Conservation (phyloP, 2,329 filamentous ascomycete species). For the Diaporthe sp. region DNA sequence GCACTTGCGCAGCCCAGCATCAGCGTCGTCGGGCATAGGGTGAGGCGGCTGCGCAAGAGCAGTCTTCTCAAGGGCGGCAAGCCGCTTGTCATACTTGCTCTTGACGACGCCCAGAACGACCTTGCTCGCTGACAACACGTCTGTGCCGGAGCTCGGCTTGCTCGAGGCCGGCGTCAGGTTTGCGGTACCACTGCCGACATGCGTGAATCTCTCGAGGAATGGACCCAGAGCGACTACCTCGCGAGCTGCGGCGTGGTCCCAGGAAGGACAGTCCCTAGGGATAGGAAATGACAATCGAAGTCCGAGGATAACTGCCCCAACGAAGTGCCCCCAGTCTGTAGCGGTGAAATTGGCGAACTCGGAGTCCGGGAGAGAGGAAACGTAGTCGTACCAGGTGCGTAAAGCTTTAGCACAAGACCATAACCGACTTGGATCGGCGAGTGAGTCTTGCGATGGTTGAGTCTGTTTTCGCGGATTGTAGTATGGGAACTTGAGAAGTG, state of each 20-base stretch:
- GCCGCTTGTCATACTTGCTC: slow-evolving; percentile 60
- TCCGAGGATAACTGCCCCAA: slow-evolving; percentile 58
- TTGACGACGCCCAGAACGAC: slow-evolving; percentile 62
- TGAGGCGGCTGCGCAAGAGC: neutral
- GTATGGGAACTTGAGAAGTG: slow-evolving; percentile 51
- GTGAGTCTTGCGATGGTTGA: neutral
- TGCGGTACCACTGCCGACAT: slow-evolving; percentile 30
- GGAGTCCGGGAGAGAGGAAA: slow-evolving; percentile 43
- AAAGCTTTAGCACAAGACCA: slow-evolving; percentile 42
- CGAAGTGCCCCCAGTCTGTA: slow-evolving; percentile 60
- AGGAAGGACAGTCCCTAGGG: slow-evolving; percentile 50
- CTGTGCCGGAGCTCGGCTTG: slow-evolving; percentile 50
- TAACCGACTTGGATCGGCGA: slow-evolving; percentile 42
- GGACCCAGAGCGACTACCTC: slow-evolving; percentile 55
- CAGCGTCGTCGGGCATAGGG: slow-evolving; percentile 41
- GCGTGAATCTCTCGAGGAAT: slow-evolving; percentile 55
- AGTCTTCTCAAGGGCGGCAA: slow-evolving; percentile 51
- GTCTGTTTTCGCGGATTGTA: neutral
- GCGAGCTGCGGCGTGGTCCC: slow-evolving; percentile 57
- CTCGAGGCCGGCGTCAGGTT: slow-evolving; percentile 42
- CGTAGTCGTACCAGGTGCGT: slow-evolving; percentile 48
- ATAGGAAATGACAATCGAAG: slow-evolving; percentile 63
- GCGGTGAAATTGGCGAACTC: slow-evolving; percentile 55
- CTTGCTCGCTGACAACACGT: slow-evolving; percentile 60
- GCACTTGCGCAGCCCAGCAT: slow-evolving; percentile 52